Base-by-base conservation (phyloP, 257 asterid species). In the Solanum medicagineum region DNA sequence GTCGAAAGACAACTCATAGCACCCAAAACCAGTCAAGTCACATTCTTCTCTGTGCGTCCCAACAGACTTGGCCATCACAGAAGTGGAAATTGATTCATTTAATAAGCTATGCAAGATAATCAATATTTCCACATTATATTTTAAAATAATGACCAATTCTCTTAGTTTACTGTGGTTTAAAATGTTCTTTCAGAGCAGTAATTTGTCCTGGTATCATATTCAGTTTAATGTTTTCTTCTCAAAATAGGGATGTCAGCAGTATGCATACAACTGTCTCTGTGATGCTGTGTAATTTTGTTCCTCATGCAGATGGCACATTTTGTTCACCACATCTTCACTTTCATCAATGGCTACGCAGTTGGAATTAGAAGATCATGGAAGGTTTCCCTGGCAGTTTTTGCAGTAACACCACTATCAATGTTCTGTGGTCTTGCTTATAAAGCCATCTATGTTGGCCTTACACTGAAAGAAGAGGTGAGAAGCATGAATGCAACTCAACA, bases 381-480 rank as follows among this genome's bases (percentile, higher is more conserved):
- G 91, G 94, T 94, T 81, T 91, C 98, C 16, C 86, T 94, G 24
- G 98, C 93, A 44, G 97, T 94, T 85, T 91, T 95, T 75, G 97
- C 96, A 75, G 98, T 94, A 55, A 95, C 98, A 5, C 98, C 98
- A 16, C 86, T 95, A 59, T 93, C 94, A 4, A 95, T 95, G 98
- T 90, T 92, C 49, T 94, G 98, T 86, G 98, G 98, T 45, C 90
- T 95, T 79, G 94, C 95, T 45, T 95, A 95, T 66, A 95, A 94
- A 91, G 95, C 94, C 29, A 87, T 95, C 84, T 95, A 95, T 7
- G 95, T 93, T 45, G 98, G 98, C 87, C 90, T 95, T 88, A 84
- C 98, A 7, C 89, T 91, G 80, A 93, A 94, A 90, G 97, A 95
- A 92, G 98, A 92, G 98, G 98, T 94, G 84, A 88, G 87, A 68